These are phyloP conservation scores for Dioscorea dumetorum DNA, from an alignment of 106 monocot species.

Conservation along the genomic window DNA sequence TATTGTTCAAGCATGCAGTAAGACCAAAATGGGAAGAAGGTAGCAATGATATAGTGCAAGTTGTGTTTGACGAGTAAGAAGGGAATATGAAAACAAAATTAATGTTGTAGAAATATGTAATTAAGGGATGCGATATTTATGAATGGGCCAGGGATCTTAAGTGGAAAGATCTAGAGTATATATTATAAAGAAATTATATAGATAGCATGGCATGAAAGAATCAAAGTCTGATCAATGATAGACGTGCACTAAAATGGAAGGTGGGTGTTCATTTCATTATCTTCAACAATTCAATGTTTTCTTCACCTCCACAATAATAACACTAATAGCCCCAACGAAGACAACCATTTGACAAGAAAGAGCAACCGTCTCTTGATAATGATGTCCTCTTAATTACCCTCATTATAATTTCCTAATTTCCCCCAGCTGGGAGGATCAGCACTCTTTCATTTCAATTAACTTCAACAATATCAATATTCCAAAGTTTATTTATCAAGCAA, in stretches of 20 bases:
- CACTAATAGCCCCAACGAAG: background rate
- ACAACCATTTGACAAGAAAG: constrained; percentile 2
- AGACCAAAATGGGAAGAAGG: too few species aligned
- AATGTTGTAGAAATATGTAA: too few species aligned
- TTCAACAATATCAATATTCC: background rate
- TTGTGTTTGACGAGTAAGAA: too few species aligned
- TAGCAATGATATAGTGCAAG: too few species aligned
- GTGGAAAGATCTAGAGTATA: too few species aligned
- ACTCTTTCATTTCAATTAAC: background rate
- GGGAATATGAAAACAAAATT: too few species aligned
- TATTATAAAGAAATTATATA: too few species aligned
- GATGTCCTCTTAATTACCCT: background rate
- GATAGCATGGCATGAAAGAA: too few species aligned
- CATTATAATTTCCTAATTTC: background rate
- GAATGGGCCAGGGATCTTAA: too few species aligned
- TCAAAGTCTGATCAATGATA: too few species aligned
- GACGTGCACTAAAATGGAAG: background rate
- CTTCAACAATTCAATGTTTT: background rate
- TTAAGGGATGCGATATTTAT: too few species aligned
- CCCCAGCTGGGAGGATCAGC: background rate
- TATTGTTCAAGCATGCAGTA: too few species aligned
- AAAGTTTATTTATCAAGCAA: background rate
- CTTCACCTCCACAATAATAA: background rate
- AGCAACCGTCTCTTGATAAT: constrained; percentile 1
- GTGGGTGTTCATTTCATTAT: constrained; percentile 2